Evolutionary conservation across 2,329 filamentous ascomycete genomes (phyloP), one percentile per base, ranked within the genome.

Genomic region (Annulohypoxylon truncatum): DNA sequence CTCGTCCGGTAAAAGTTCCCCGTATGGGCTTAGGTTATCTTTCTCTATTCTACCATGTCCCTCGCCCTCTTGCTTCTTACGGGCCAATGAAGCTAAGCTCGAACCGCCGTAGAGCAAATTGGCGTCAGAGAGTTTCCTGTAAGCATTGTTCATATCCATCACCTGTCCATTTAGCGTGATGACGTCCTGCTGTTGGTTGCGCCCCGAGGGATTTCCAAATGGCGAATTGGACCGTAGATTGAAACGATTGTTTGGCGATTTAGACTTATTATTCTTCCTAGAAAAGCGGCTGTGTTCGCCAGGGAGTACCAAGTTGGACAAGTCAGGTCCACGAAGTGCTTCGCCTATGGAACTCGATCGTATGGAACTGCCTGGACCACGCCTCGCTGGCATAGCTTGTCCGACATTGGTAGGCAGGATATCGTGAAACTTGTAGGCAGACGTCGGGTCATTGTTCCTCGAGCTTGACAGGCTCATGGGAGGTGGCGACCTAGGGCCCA

Each of bases 101-200:
- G 91, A 89, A 15, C 87, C 84, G 4, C 89, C 89, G 28, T 84
- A 84, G 2, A 87, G 83, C 44, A 94, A 79, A 53, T 90, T 89
- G 9, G 90, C 90, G 74, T 94, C 90, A 1, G 91, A 93, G 15
- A 94, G 80, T 63, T 88, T 86, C 53, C 89, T 84, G 74, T 94
- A 92, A 3, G 91, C 90, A 68, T 83, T 90, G 63, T 85, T 87
- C 78, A 92, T 86, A 74, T 94, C 90, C 54, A 93, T 80, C 1
- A 86, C 77, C 48, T 86, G 84, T 9, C 87, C 89, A 57, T 88
- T 85, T 2, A 91, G 82, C 46, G 88, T 81, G 12, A 85, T 80
- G 46, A 80, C 82, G 50, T 76, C 75, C 70, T 24, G 79, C 75
- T 40, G 76, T 22, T 70, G 71, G 13, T 59, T 68, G 77, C 46